Base-by-base conservation (phyloP, 179 eudicot genomes). In the Gypsophila paniculata region DNA sequence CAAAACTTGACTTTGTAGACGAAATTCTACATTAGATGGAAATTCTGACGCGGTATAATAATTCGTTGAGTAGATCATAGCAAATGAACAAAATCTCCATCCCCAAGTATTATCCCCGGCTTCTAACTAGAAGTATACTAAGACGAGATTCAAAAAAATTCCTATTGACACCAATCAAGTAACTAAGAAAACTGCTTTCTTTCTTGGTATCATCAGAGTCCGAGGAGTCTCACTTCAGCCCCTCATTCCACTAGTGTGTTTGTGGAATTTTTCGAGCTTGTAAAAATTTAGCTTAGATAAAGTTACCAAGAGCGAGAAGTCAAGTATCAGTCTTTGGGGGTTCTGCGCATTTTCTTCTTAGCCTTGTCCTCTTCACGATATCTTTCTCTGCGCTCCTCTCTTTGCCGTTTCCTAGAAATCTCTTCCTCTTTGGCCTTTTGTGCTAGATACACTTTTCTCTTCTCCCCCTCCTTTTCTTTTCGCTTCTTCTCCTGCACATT, bases 361-460 rank as follows among this genome's bases (percentile, higher is more conserved):
- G 58, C 63, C 77, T 88, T 94, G 64, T 87, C 97, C 79, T 89
- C 86, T 42, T 81, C 77, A 2, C 89, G 86, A 73, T 91, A 94
- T 78, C 92, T 86, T 42, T 77, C 94, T 15, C 86, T 81, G 8
- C 96, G 83, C 79, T 94, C 97, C 66, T 91, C 94, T 71, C 91
- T 82, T 67, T 81, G 86, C 5, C 91, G 91, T 72, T 91, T 91
- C 29, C 77, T 87, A 0, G 87, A 79, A 10, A 91, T 14, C 64
- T 55, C 75, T 57, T 88, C 97, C 49, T 87, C 86, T 81, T 94
- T 91, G 25, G 90, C 85, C 65, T 81, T 87, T 76, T 87, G 77
- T 8, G 57, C 80, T 65, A 80, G 85, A 19, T 63, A 74, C 54
- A 15, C 61, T 82, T 87, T 86, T 76, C 81, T 86, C 88, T 88